phyloP scores from a whole-genome alignment of 257 asterid species.

The Nemophila menziesii region DNA sequence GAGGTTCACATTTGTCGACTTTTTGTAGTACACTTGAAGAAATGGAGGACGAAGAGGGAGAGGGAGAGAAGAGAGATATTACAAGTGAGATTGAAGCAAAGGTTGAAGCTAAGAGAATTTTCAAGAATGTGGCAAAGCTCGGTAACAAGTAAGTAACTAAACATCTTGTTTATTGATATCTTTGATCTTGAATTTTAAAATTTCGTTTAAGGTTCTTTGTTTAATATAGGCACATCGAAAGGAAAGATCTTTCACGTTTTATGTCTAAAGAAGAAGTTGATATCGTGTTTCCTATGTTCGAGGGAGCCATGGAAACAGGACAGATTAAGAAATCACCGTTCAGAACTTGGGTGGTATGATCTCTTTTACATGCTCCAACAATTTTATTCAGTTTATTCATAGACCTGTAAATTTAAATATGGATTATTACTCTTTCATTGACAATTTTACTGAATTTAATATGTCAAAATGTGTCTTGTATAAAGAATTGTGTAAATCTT shows the following conservation, averaged over 20 bases:
- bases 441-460: too few species aligned
- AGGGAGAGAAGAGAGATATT: constrained; percentile 17
- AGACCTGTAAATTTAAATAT: too few species aligned
- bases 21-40: constrained; percentile 7
- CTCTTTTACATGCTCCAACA: not conserved
- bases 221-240: constrained; percentile 13
- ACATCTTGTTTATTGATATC: not conserved
- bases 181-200: not conserved
- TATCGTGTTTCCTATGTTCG: constrained; percentile 11
- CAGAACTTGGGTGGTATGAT: constrained; percentile 18
- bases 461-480: too few species aligned
- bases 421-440: too few species aligned
- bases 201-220: not conserved
- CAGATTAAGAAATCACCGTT: constrained; percentile 9
- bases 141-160: constrained; percentile 7
- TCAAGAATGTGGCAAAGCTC: constrained; percentile 15
- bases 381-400: not conserved
- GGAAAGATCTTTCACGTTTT: constrained; percentile 11
- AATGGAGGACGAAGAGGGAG: not conserved
- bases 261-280: constrained; percentile 12
- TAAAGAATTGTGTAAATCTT: too few species aligned
- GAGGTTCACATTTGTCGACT: constrained; percentile 9
- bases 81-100: constrained; percentile 10
- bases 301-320: constrained; percentile 11
- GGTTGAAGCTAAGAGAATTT: constrained; percentile 13